A percentile compares a stretch with the other conserved stretches of the same genome.
Evolutionary conservation across 2,329 filamentous ascomycete genomes (phyloP).

Genomic region (Polychaeton citri): DNA sequence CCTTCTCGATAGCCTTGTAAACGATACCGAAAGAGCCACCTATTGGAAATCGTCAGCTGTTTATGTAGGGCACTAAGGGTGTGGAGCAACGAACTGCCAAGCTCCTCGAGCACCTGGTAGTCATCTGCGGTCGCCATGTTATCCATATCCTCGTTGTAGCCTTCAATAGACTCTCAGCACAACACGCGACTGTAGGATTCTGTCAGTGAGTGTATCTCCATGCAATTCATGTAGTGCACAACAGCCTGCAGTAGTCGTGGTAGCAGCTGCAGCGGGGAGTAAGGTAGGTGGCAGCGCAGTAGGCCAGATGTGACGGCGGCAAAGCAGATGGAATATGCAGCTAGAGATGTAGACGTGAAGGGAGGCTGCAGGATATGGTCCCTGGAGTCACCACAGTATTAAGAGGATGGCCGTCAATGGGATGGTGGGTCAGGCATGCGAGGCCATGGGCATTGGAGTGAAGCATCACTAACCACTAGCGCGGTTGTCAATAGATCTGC

Average conservation of each 20-base stretch:
- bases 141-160: neutral
- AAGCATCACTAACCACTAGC: neutral
- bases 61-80: neutral
- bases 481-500: neutral
- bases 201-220: neutral
- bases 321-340: neutral
- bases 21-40: conserved; percentile 93
- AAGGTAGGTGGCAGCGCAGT: too few species aligned
- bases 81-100: conserved; percentile 59
- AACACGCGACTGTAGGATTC: neutral
- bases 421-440: neutral
- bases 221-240: neutral
- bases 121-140: conserved; percentile 44
- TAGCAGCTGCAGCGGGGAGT: neutral
- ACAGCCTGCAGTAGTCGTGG: neutral
- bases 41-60: conserved; percentile 21
- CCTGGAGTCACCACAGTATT: neutral
- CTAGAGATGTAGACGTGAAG: neutral
- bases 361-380: neutral
- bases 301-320: neutral
- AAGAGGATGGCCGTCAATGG: neutral
- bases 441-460: conserved; percentile 1
- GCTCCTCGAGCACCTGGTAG: conserved; percentile 91
- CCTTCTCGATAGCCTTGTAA: conserved; percentile 87
- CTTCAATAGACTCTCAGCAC: neutral